These are phyloP conservation scores for Achlya hypogyna DNA, from an alignment of 352 stramenopile species.

Conservation along the genomic window DNA sequence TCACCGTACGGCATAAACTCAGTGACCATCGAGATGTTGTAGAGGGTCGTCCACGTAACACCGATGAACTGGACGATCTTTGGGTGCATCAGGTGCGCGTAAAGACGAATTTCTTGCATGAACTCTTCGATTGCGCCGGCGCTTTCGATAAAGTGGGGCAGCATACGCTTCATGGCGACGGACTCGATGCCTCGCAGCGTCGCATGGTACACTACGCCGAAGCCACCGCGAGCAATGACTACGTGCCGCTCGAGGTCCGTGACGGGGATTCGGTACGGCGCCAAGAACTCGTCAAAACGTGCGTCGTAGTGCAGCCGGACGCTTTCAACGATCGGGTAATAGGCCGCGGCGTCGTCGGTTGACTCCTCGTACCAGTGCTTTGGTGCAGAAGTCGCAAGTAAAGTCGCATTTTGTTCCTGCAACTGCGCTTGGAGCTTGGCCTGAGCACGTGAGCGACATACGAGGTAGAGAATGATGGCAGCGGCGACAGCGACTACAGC, in stretches of 20 bases:
- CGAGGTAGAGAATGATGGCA: background rate
- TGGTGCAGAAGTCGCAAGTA: background rate
- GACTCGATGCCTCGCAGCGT: slow-evolving; percentile 3
- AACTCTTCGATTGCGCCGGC: slow-evolving; percentile 19
- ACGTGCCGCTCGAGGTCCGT: background rate
- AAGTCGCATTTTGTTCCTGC: background rate
- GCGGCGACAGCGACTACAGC: background rate
- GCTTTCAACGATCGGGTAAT: background rate
- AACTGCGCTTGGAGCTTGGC: background rate
- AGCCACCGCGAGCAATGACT: slow-evolving; percentile 32
- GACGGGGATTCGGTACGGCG: background rate
- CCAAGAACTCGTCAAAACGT: background rate
- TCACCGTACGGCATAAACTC: slow-evolving; percentile 20
- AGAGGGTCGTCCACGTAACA: slow-evolving; percentile 38
- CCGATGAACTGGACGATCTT: slow-evolving; percentile 71
- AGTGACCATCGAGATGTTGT: slow-evolving; percentile 29
- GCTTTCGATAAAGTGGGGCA: slow-evolving; percentile 26
- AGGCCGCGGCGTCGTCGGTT: background rate
- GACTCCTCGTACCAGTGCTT: slow-evolving; percentile 27
- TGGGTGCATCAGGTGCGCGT: slow-evolving; percentile 51
- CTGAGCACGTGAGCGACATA: background rate
- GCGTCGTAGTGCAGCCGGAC: background rate
- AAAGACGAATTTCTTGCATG: slow-evolving; percentile 54
- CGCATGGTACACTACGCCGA: slow-evolving; percentile 33
- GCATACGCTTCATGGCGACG: slow-evolving; percentile 41